Evolutionary conservation across 805 yeast genomes (phyloP), one percentile per base, ranked within the genome.

Genomic region (Candida yuanshanica): DNA sequence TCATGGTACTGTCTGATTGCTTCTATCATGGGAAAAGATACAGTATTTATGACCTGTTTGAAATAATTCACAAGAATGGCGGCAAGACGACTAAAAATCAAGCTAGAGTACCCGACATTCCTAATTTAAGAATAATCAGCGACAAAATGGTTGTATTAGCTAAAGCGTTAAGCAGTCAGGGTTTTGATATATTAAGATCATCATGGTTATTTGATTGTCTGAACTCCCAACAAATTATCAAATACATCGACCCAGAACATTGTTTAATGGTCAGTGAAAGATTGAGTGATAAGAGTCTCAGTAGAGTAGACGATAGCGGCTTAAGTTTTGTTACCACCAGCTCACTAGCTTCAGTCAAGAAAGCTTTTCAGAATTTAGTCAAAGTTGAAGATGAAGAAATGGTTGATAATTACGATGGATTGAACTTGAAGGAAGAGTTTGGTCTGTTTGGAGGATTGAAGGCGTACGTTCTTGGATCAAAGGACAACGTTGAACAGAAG

Each of bases 161-260:
- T 3, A 51, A 48, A 2, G 58, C 59, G 1, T 44, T 75, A n/a
- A 49, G 56, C 10, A 58, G 64, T n/a, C 43, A 58, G 14, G 83
- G 83, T 0, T 75, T 70, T 49, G 85, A 81, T 51, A 66, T 91
- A 0, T 55, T 88, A 7, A 69, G 62, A 38, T 88, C 95, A 1
- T 57, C 63, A 23, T 91, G 96, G 95, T 56, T 87, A 6, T 65
- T 77, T 35, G 90, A 85, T 48, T 79, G 93, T 50, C 62, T 85
- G 3, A 52, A 58, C 14, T 56, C 64, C 12, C 51, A 58, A 2
- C 38, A 50, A 2, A 35, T 78, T 2, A 58, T 86, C 0, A 70
- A 69, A 2, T 31, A 17, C 14, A 49, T 83, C 7, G 95, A 85
- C 49, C 83, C 86, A 1, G 53, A 58, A 17, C 82, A 86, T 51